phyloP scores from a whole-genome alignment of 768 basidiomycete species.

The Pleurotus platypus region DNA sequence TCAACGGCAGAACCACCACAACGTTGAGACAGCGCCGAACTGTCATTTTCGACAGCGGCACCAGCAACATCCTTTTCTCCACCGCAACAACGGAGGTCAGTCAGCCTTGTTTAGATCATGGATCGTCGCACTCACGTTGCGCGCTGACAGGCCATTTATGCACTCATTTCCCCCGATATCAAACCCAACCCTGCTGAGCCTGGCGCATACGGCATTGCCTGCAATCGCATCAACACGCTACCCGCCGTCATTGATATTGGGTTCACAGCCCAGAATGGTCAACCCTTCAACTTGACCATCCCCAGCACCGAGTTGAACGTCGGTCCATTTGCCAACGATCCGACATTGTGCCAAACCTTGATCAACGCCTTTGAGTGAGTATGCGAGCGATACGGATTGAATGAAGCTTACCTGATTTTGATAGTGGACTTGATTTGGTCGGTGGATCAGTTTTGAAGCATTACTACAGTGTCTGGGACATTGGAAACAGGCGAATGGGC shows the following conservation, averaged over 20 bases:
- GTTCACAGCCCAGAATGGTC: slow-evolving; percentile 48
- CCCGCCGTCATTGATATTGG: slow-evolving; percentile 49
- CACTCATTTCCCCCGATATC: slow-evolving; percentile 56
- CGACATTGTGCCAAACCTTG: slow-evolving; percentile 49
- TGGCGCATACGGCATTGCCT: slow-evolving; percentile 55
- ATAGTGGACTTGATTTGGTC: slow-evolving; percentile 38
- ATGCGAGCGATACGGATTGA: background rate
- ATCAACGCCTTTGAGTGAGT: slow-evolving; percentile 50
- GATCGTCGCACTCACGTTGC: slow-evolving; percentile 4
- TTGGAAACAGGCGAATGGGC: slow-evolving; percentile 44
- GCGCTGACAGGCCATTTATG: slow-evolving; percentile 44
- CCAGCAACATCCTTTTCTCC: slow-evolving; percentile 51
- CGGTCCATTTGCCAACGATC: slow-evolving; percentile 50
- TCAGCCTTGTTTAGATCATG: background rate
- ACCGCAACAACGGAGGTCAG: slow-evolving; percentile 44
- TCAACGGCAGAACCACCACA: slow-evolving; percentile 49
- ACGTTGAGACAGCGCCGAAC: slow-evolving; percentile 34
- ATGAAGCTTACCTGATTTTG: background rate
- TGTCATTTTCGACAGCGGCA: slow-evolving; percentile 58
- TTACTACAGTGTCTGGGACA: slow-evolving; percentile 58
- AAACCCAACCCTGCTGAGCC: slow-evolving; percentile 46
- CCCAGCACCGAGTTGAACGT: slow-evolving; percentile 55
- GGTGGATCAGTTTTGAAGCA: slow-evolving; percentile 58
- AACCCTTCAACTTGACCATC: slow-evolving; percentile 52
- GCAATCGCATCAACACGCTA: slow-evolving; percentile 39